Evolutionary conservation across 1,284 basidiomycete species (phyloP).

Genomic region (Coniferiporia sulphurascens): DNA sequence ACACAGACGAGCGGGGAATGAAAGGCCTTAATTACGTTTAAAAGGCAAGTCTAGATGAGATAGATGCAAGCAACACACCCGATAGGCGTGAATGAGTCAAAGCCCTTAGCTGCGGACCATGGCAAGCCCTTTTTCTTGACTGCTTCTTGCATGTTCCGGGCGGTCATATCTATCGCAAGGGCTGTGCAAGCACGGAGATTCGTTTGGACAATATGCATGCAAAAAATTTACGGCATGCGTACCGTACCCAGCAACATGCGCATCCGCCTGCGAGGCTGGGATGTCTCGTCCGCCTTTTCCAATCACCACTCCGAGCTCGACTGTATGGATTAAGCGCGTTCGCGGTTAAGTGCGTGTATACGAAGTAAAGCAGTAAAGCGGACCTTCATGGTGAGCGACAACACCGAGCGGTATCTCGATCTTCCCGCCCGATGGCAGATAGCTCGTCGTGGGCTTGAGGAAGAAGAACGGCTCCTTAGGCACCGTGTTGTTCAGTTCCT

Average conservation of each 20-base stretch:
- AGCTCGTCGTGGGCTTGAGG: conserved; percentile 92
- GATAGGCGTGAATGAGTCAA: conserved; percentile 86
- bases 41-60: conserved; percentile 1
- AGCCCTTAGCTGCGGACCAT: conserved; percentile 91
- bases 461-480: conserved; percentile 99
- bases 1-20: conserved; percentile 70
- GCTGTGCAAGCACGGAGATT: conserved; percentile 41
- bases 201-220: neutral
- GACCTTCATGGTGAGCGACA: conserved; percentile 88
- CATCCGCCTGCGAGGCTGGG: conserved; percentile 61
- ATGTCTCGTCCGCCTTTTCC: conserved; percentile 85
- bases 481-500: conserved; percentile 86
- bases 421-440: conserved; percentile 69
- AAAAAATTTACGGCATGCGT: conserved; percentile 24
- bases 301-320: conserved; percentile 96
- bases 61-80: conserved; percentile 38
- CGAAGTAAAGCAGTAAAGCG: conserved; percentile 20
- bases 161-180: conserved; percentile 93
- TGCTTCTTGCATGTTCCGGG: conserved; percentile 90
- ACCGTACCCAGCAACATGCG: conserved; percentile 91
- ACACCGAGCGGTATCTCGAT: conserved; percentile 88
- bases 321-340: conserved; percentile 36
- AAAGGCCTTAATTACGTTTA: conserved; percentile 50
- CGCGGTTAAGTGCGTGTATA: neutral
- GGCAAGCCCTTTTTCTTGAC: conserved; percentile 92